These are phyloP conservation scores for Talaromyces amestolkiae DNA, from an alignment of 2,329 filamentous ascomycete species.

Conservation along the genomic window DNA sequence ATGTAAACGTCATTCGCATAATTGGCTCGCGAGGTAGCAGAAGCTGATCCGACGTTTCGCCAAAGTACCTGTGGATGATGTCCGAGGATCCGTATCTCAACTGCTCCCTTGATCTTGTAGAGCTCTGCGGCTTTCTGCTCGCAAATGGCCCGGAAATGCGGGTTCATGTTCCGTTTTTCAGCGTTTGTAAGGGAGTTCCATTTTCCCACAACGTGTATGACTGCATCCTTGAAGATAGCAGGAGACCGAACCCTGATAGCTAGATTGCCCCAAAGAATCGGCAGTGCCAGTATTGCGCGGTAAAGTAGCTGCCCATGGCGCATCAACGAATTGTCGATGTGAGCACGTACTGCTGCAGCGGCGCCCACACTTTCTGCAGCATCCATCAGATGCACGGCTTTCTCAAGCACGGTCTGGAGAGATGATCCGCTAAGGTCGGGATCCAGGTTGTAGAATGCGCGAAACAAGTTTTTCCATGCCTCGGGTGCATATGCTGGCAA, in stretches of 20 bases:
- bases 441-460: slow-evolving; percentile 47
- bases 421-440: slow-evolving; percentile 41
- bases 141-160: slow-evolving; percentile 25
- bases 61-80: slow-evolving; percentile 42
- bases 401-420: slow-evolving; percentile 40
- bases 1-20: slow-evolving; percentile 51
- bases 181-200: slow-evolving; percentile 27
- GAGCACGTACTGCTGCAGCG: slow-evolving; percentile 41
- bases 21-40: slow-evolving; percentile 39
- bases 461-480: slow-evolving; percentile 47
- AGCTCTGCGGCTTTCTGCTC: slow-evolving; percentile 28
- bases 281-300: slow-evolving; percentile 43
- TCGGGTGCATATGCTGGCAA: slow-evolving; percentile 20
- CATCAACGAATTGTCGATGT: slow-evolving; percentile 50
- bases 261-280: slow-evolving; percentile 48
- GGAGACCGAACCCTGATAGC: slow-evolving; percentile 47
- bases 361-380: slow-evolving; percentile 50
- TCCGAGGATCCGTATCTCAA: slow-evolving; percentile 30
- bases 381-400: slow-evolving; percentile 42
- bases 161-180: slow-evolving; percentile 23
- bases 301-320: slow-evolving; percentile 49
- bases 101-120: slow-evolving; percentile 25
- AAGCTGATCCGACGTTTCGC: slow-evolving; percentile 25
- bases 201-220: slow-evolving; percentile 33
- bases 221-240: slow-evolving; percentile 35